Evolutionary conservation across 179 eudicot species (phyloP).

Genomic region (Corrigiola litoralis): DNA sequence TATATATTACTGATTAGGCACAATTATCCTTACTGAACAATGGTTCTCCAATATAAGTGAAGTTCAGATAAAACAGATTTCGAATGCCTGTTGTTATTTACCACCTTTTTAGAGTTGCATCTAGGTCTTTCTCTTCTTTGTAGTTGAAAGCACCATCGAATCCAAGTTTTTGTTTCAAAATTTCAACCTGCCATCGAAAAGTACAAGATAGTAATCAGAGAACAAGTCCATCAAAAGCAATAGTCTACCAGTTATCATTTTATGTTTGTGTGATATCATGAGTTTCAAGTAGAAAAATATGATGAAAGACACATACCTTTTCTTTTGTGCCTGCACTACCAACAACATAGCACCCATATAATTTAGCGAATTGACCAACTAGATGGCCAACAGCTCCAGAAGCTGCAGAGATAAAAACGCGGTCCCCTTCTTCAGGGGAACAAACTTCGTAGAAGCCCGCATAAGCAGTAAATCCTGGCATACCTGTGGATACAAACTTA

Average conservation of each 20-base stretch:
- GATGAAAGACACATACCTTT: too few species aligned
- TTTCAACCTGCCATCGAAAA: conserved; percentile 40
- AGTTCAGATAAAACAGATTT: too few species aligned
- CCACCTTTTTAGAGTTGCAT: conserved; percentile 69
- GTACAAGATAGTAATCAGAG: neutral
- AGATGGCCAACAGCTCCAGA: conserved; percentile 64
- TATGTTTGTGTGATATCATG: too few species aligned
- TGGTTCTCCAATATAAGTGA: too few species aligned
- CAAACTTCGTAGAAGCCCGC: conserved; percentile 50
- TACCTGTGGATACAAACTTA: too few species aligned
- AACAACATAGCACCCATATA: conserved; percentile 63
- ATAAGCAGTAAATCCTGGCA: conserved; percentile 60
- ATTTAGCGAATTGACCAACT: conserved; percentile 64
- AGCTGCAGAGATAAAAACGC: conserved; percentile 54
- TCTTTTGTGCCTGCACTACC: conserved; percentile 63
- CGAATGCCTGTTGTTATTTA: too few species aligned
- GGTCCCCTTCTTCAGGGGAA: conserved; percentile 53
- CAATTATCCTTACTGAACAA: too few species aligned
- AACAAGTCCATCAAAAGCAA: neutral
- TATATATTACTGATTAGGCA: too few species aligned
- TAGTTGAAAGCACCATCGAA: conserved; percentile 79
- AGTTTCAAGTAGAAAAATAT: too few species aligned
- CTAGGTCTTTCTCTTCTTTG: conserved; percentile 60
- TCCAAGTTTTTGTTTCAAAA: conserved; percentile 61
- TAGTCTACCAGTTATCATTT: too few species aligned